Evolutionary conservation across 768 basidiomycete species (phyloP).

Genomic region (Daedalea quercina): DNA sequence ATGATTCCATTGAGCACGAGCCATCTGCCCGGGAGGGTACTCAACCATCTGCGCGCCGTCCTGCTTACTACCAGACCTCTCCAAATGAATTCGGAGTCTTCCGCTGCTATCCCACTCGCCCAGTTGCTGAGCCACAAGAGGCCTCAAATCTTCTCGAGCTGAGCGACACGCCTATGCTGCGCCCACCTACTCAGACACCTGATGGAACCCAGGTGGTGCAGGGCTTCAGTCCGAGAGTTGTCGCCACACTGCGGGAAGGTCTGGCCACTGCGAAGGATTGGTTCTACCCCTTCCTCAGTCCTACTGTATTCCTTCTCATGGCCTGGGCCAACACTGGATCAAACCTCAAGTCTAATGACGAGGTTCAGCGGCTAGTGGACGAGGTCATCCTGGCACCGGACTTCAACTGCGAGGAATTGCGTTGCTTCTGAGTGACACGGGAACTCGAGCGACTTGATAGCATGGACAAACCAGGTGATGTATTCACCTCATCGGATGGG

Average conservation of each 20-base stretch:
- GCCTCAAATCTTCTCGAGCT: not conserved
- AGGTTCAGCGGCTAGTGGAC: conserved; percentile 22
- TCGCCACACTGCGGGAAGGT: not conserved
- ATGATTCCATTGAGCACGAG: not conserved
- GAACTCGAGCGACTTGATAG: conserved; percentile 8
- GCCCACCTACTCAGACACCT: not conserved
- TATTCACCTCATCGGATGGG: conserved; percentile 11
- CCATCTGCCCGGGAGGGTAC: not conserved
- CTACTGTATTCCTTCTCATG: conserved; percentile 20
- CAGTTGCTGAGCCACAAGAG: not conserved
- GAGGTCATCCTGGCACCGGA: conserved; percentile 4
- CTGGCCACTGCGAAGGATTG: not conserved
- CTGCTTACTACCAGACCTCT: not conserved
- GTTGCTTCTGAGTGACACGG: not conserved
- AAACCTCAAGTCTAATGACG: conserved; percentile 19
- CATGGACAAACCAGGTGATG: conserved; percentile 7
- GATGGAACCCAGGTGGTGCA: not conserved
- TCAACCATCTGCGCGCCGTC: not conserved
- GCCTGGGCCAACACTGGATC: conserved; percentile 25
- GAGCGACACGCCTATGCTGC: not conserved
- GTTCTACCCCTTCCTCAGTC: conserved; percentile 9
- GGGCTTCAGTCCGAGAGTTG: too few relatives aligned
- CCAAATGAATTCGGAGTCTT: not conserved
- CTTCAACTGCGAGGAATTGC: not conserved
- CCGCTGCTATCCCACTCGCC: not conserved